phyloP scores from a whole-genome alignment of 1,284 basidiomycete genomes.

The Xerocomus amazonicus region DNA sequence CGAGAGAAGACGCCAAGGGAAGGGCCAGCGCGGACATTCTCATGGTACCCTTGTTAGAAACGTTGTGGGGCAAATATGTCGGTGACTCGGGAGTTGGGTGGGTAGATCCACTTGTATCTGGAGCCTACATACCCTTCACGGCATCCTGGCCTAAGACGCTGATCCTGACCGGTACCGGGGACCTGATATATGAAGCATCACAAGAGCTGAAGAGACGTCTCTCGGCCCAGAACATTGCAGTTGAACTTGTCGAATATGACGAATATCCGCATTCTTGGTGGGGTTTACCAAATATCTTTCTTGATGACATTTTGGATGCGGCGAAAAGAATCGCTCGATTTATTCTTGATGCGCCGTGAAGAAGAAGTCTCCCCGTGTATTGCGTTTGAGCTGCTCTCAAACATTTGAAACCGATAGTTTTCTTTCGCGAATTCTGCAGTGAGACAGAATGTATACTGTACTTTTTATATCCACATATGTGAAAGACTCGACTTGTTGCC shows the following conservation, averaged over 20 bases:
- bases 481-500: too few species aligned
- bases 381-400: too few species aligned
- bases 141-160: slow-evolving; percentile 23
- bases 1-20: slow-evolving; percentile 2
- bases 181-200: slow-evolving; percentile 4
- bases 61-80: slow-evolving; percentile 9
- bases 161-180: slow-evolving; percentile 20
- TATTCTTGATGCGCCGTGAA: background rate
- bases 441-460: too few species aligned
- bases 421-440: too few species aligned
- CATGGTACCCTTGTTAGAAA: background rate
- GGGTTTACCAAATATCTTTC: background rate
- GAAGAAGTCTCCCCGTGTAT: too few species aligned
- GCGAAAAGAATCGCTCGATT: background rate
- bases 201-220: background rate
- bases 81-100: slow-evolving; percentile 7
- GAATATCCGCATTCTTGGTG: slow-evolving; percentile 9
- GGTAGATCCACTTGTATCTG: slow-evolving; percentile 21
- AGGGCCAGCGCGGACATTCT: slow-evolving; percentile 9
- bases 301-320: background rate
- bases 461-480: too few species aligned
- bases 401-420: too few species aligned
- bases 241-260: slow-evolving; percentile 8
- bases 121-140: slow-evolving; percentile 14
- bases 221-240: background rate